phyloP scores from a whole-genome alignment of 2,329 filamentous ascomycete species.

The Trichophyton benhamiae region DNA sequence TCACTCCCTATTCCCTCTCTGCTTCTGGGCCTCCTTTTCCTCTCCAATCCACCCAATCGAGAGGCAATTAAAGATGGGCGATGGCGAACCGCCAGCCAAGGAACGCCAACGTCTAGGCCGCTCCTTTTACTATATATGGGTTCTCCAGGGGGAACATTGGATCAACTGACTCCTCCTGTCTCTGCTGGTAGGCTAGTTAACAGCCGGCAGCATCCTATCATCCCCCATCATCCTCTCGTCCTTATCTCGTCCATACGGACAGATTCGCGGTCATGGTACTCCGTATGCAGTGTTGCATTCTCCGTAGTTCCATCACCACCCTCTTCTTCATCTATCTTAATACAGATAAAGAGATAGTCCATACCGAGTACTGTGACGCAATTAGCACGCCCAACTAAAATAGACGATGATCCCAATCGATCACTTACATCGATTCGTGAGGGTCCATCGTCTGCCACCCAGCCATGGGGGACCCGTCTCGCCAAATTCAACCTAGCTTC shows the following conservation, averaged over 20 bases:
- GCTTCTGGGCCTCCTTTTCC: background rate
- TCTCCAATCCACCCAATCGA: background rate
- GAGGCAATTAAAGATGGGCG: background rate
- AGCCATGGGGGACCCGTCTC: background rate
- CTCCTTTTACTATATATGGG: background rate
- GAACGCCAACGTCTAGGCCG: background rate
- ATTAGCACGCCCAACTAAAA: background rate
- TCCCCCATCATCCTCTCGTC: background rate
- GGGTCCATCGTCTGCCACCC: background rate
- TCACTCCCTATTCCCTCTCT: background rate
- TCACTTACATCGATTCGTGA: background rate
- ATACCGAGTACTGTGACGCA: background rate
- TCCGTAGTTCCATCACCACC: background rate
- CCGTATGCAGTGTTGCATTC: no score
- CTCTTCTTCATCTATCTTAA: background rate
- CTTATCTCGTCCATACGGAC: background rate
- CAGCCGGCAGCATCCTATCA: background rate
- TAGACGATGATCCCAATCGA: background rate
- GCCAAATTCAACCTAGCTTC: background rate
- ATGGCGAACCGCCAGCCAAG: background rate
- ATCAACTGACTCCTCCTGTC: background rate
- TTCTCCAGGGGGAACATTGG: background rate
- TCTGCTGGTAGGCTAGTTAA: background rate
- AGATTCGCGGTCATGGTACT: background rate
- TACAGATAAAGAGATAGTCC: no score